These are phyloP conservation scores for Xylaria sp. DNA, from an alignment of 2,329 filamentous ascomycete species.

Conservation along the genomic window DNA sequence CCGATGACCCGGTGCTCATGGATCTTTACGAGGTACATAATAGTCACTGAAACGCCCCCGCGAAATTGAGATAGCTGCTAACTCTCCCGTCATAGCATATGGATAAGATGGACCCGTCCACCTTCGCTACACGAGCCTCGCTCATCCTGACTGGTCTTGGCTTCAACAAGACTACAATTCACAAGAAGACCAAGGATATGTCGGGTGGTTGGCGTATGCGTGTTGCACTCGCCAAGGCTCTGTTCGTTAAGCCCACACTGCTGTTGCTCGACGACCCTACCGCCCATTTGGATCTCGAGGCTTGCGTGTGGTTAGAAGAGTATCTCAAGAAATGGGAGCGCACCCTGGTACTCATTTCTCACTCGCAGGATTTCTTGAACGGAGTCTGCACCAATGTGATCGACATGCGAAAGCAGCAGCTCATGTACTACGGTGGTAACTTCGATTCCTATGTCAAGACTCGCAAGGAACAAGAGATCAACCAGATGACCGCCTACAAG, in stretches of 20 bases:
- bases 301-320: conserved; percentile 99
- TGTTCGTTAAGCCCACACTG: conserved; percentile 97
- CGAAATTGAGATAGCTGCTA: conserved; percentile 6
- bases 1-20: conserved; percentile 88
- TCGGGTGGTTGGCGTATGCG: conserved; percentile 99
- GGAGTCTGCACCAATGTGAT: conserved; percentile 99
- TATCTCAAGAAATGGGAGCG: conserved; percentile 99
- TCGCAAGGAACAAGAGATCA: conserved; percentile 89
- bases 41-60: conserved; percentile 31
- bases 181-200: conserved; percentile 99
- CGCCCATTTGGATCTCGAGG: conserved; percentile 98
- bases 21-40: conserved; percentile 92
- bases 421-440: conserved; percentile 99
- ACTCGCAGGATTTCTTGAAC: conserved; percentile 99
- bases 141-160: conserved; percentile 98
- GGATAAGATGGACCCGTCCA: conserved; percentile 98
- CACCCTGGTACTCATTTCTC: conserved; percentile 94
- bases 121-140: conserved; percentile 93
- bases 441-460: conserved; percentile 99
- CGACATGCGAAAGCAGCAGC: conserved; percentile 90
- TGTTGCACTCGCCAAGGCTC: conserved; percentile 94
- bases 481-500: conserved; percentile 98
- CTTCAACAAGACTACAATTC: conserved; percentile 97
- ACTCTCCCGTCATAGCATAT: conserved; percentile 74
- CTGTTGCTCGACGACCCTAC: conserved; percentile 98